Conservation (phyloP, 345 rosid genomes). For the Acer campestre region DNA sequence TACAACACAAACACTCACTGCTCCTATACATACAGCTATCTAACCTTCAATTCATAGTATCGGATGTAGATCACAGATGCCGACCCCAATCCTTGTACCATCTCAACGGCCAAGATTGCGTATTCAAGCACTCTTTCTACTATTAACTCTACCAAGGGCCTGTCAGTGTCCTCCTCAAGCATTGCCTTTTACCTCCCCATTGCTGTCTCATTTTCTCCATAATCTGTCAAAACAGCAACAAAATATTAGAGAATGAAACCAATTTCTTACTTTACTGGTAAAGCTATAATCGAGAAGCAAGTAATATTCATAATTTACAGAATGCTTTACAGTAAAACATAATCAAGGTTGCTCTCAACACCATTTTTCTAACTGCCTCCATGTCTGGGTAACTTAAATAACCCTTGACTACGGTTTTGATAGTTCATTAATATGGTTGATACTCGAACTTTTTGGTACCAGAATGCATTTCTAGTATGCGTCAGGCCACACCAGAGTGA, state of each 20-base stretch:
- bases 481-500: too few relatives aligned
- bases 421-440: too few relatives aligned
- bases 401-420: too few relatives aligned
- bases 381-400: too few relatives aligned
- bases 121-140: background rate
- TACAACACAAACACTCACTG: conserved; percentile 45
- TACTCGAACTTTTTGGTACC: too few relatives aligned
- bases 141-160: conserved; percentile 73
- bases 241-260: conserved; percentile 1
- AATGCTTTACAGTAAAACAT: background rate
- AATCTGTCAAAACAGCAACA: conserved; percentile 31
- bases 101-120: conserved; percentile 20
- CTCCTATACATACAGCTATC: conserved; percentile 42
- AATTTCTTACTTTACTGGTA: background rate
- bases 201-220: conserved; percentile 50
- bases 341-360: background rate
- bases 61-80: conserved; percentile 16
- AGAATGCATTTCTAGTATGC: too few relatives aligned
- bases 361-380: too few relatives aligned
- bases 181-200: conserved; percentile 61
- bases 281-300: background rate
- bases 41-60: conserved; percentile 20
- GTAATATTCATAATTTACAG: background rate
- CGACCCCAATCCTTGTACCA: conserved; percentile 4
- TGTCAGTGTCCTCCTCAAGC: conserved; percentile 85